These are phyloP conservation scores for Nannochloropsis salina DNA, from an alignment of 108 stramenopile species.

Conservation along the genomic window DNA sequence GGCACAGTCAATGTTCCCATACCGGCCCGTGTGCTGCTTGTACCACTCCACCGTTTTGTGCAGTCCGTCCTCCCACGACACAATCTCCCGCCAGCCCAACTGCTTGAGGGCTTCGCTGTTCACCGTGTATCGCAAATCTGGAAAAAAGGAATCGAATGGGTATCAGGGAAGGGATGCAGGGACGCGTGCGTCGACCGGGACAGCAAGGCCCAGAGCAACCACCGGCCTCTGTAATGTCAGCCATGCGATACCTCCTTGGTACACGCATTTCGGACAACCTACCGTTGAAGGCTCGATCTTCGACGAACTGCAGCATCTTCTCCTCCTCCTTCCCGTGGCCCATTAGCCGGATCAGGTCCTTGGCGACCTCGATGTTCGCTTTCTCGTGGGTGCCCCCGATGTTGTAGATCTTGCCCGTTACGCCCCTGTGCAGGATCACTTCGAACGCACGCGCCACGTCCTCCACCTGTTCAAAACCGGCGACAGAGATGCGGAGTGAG, in stretches of 20 bases:
- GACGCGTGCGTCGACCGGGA: not conserved
- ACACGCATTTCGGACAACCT: not conserved
- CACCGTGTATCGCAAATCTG: constrained; percentile 86
- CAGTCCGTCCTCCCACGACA: constrained; percentile 91
- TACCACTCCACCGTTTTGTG: constrained; percentile 91
- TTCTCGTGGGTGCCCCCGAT: constrained; percentile 92
- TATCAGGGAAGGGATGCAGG: not conserved
- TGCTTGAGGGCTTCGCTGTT: constrained; percentile 70
- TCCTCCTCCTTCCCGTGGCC: constrained; percentile 46
- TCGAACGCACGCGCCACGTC: constrained; percentile 97
- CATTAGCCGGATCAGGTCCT: constrained; percentile 69
- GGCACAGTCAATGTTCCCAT: constrained; percentile 90
- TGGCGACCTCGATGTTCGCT: constrained; percentile 75
- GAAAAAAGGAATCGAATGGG: not conserved
- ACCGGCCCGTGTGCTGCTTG: constrained; percentile 69
- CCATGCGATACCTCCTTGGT: too few relatives aligned
- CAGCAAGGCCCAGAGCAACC: not conserved
- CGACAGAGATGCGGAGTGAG: not conserved
- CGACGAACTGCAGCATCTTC: constrained; percentile 58
- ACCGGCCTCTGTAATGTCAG: too few relatives aligned
- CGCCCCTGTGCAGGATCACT: constrained; percentile 81
- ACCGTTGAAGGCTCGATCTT: constrained; percentile 87
- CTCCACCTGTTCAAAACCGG: constrained; percentile 55
- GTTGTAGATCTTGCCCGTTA: constrained; percentile 87
- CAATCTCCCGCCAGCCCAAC: constrained; percentile 82